Conservation (phyloP, 202 grass and related monocot genomes). For the Panicum virgatum region DNA sequence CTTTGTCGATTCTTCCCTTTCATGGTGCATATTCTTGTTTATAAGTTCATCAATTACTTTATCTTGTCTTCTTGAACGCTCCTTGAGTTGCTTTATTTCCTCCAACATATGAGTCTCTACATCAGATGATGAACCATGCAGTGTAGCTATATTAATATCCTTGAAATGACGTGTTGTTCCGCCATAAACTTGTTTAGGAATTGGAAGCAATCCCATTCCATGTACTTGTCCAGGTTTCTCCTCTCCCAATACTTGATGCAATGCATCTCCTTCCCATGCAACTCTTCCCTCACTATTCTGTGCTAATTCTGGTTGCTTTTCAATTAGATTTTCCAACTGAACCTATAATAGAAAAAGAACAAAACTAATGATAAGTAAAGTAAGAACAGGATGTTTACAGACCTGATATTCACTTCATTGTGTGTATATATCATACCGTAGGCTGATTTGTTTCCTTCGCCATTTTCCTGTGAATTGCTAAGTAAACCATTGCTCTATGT, state of each 20-base stretch:
- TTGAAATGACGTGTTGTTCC: background rate
- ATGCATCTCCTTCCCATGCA: no score
- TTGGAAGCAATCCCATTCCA: slow-evolving; percentile 22
- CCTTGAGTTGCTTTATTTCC: background rate
- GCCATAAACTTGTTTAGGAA: slow-evolving; percentile 4
- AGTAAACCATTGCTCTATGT: no score
- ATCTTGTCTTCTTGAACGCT: background rate
- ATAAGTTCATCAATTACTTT: background rate
- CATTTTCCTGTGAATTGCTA: no score
- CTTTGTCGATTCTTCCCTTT: background rate
- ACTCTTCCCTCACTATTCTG: no score
- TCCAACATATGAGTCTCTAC: background rate
- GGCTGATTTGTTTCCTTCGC: no score
- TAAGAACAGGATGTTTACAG: no score
- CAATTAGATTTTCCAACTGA: background rate
- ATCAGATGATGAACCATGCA: background rate
- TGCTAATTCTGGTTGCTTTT: no score
- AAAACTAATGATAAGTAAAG: background rate
- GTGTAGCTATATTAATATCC: slow-evolving; percentile 4
- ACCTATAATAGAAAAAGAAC: background rate
- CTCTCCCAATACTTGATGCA: no score
- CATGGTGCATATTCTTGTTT: no score
- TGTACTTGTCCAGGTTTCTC: slow-evolving; percentile 23
- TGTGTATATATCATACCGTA: no score
- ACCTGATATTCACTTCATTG: background rate